Percentiles rank a stretch among this genome's conserved stretches.
Evolutionary conservation across 768 basidiomycete genomes (phyloP).

Genomic region (Candolleomyces eurysporus): DNA sequence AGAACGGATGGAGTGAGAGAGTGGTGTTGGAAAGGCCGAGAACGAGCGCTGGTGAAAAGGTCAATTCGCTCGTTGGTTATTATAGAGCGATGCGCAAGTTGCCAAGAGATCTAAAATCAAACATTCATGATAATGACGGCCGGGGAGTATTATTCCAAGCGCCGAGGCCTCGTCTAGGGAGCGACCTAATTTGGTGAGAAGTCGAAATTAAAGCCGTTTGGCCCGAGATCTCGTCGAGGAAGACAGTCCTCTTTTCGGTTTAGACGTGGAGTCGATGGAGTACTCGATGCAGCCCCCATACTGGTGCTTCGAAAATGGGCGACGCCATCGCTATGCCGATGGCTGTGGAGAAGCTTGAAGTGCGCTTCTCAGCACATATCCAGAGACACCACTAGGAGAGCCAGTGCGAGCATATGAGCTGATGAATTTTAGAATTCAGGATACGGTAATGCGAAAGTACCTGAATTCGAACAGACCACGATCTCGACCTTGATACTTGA

Average conservation of each 20-base stretch:
- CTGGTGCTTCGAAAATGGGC: no score
- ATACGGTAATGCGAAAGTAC: no score
- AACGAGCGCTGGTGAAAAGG: not conserved
- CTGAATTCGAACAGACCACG: no score
- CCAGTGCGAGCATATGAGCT: no score
- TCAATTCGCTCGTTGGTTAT: conserved; percentile 1
- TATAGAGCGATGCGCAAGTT: conserved; percentile 1
- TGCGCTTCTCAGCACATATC: no score
- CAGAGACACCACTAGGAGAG: no score
- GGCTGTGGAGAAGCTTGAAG: no score
- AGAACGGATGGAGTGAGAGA: conserved; percentile 3
- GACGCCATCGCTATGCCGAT: no score
- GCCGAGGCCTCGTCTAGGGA: not conserved
- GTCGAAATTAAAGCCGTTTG: not conserved
- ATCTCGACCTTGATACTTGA: no score
- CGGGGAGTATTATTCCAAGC: conserved; percentile 1
- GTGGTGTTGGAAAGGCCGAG: not conserved
- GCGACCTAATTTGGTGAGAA: conserved; percentile 1
- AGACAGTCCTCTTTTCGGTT: conserved; percentile 7
- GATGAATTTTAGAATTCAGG: no score
- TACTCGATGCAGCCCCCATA: not conserved
- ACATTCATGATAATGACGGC: conserved; percentile 4
- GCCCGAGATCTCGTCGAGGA: conserved; percentile 2
- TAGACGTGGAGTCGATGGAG: conserved; percentile 1
- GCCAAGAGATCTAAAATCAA: conserved; percentile 11